phyloP scores from a whole-genome alignment of 768 basidiomycete species.

The Amanita pseudoporphyria region DNA sequence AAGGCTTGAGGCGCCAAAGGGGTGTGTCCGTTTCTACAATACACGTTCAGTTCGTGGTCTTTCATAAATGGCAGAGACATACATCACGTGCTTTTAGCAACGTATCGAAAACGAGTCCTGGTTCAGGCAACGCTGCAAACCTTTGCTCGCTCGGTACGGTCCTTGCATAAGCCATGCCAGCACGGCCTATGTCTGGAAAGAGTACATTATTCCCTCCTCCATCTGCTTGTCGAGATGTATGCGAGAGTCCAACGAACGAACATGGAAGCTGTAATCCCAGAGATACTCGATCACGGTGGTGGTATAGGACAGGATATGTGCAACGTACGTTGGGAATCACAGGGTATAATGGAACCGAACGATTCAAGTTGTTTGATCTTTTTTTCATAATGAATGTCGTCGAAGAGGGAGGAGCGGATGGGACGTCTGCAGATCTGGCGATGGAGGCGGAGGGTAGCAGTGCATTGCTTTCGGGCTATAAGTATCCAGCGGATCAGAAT shows the following conservation, averaged over 20 bases:
- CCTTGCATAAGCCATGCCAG: slow-evolving; percentile 43
- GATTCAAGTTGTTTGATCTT: not conserved
- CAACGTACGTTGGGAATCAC: not conserved
- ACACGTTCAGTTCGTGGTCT: slow-evolving; percentile 6
- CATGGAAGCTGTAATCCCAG: not conserved
- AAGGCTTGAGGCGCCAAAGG: slow-evolving; percentile 49
- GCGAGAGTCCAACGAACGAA: slow-evolving; percentile 17
- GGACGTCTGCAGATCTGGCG: not conserved
- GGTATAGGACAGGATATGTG: not conserved
- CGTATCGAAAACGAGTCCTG: slow-evolving; percentile 52
- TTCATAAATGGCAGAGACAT: slow-evolving; percentile 19
- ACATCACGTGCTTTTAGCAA: slow-evolving; percentile 35
- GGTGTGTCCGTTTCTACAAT: slow-evolving; percentile 29
- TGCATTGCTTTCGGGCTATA: not conserved
- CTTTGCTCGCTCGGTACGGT: slow-evolving; percentile 36
- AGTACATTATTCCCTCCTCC: slow-evolving; percentile 39
- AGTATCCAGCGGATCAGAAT: not conserved
- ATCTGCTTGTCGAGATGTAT: slow-evolving; percentile 36
- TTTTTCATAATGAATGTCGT: not conserved
- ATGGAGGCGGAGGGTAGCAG: not conserved
- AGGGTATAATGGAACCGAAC: not conserved
- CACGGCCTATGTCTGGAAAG: slow-evolving; percentile 37
- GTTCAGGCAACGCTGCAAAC: slow-evolving; percentile 39
- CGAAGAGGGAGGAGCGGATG: not conserved
- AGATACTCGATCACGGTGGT: not conserved